Evolutionary conservation across 352 stramenopile genomes (phyloP).

Genomic region (Aphanomyces euteiches): DNA sequence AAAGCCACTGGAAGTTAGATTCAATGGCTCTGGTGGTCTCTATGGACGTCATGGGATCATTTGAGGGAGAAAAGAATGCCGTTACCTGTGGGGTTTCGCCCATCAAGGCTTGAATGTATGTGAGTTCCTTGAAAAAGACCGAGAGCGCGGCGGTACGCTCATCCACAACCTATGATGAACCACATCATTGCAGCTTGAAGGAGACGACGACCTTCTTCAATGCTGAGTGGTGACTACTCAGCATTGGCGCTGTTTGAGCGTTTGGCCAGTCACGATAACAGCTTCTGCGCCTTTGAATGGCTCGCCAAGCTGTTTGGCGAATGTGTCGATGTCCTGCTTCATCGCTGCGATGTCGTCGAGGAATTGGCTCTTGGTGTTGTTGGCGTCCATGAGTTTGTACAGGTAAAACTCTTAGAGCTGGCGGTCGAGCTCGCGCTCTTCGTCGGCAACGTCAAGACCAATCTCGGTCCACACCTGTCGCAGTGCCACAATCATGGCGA

Average conservation of each 20-base stretch:
- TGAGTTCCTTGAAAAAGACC: constrained; percentile 10
- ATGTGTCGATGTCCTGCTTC: neutral
- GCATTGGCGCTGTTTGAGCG: constrained; percentile 1
- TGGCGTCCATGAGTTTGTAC: constrained; percentile 22
- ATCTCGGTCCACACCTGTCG: constrained; percentile 7
- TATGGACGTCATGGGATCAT: neutral
- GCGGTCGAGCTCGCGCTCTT: constrained; percentile 9
- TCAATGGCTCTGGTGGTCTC: neutral
- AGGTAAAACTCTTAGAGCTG: constrained; percentile 11
- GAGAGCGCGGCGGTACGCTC: constrained; percentile 9
- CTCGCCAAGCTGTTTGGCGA: constrained; percentile 8
- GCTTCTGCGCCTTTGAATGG: neutral
- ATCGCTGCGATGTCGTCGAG: neutral
- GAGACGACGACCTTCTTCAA: neutral
- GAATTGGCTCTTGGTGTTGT: constrained; percentile 20
- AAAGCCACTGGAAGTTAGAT: neutral
- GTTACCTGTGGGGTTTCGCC: constrained; percentile 6
- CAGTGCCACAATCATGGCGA: neutral
- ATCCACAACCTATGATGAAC: neutral
- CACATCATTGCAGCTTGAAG: neutral
- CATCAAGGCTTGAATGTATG: constrained; percentile 14
- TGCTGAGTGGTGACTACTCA: too few relatives aligned
- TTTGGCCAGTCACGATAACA: neutral
- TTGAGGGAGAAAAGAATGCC: too few relatives aligned
- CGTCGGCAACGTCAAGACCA: neutral